Evolutionary conservation across 2,329 filamentous ascomycete species (phyloP).

Genomic region (Verticillium klebahnii): DNA sequence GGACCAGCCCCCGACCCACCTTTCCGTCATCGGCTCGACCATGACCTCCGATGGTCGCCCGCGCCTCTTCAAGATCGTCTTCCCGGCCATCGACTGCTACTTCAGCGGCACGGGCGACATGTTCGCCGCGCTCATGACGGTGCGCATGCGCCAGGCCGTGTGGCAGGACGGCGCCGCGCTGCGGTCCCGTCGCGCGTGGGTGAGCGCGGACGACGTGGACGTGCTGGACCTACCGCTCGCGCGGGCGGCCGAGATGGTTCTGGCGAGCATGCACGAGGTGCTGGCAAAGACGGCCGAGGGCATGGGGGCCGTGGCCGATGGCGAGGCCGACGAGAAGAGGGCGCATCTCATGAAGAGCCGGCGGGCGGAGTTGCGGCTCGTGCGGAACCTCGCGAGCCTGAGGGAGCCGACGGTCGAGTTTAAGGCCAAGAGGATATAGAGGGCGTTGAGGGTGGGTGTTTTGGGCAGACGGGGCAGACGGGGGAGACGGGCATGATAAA

Average conservation of each 20-base stretch:
- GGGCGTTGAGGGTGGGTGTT: too few species aligned
- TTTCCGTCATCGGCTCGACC: slow-evolving; percentile 75
- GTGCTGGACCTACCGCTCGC: slow-evolving; percentile 76
- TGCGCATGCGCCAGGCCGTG: slow-evolving; percentile 81
- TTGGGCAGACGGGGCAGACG: neutral
- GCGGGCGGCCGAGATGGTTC: slow-evolving; percentile 75
- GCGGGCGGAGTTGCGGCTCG: slow-evolving; percentile 82
- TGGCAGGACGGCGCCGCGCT: slow-evolving; percentile 27
- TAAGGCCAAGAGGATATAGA: slow-evolving; percentile 47
- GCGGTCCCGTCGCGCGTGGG: slow-evolving; percentile 63
- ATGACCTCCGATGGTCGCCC: slow-evolving; percentile 59
- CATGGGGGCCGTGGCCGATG: slow-evolving; percentile 37
- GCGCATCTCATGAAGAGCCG: slow-evolving; percentile 68
- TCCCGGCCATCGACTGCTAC: slow-evolving; percentile 85
- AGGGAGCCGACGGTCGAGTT: slow-evolving; percentile 62
- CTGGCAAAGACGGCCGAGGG: slow-evolving; percentile 64
- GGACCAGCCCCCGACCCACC: slow-evolving; percentile 42
- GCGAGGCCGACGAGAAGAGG: slow-evolving; percentile 47
- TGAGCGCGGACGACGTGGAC: slow-evolving; percentile 66
- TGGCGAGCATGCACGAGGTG: slow-evolving; percentile 89
- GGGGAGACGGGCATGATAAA: neutral
- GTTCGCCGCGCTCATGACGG: slow-evolving; percentile 90
- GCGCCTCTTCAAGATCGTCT: slow-evolving; percentile 82
- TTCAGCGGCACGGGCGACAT: slow-evolving; percentile 97
- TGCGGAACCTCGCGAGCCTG: slow-evolving; percentile 68